Evolutionary conservation across 1,284 basidiomycete species (phyloP), one percentile per base, ranked within the genome.

Genomic region (Ustilago sp.): DNA sequence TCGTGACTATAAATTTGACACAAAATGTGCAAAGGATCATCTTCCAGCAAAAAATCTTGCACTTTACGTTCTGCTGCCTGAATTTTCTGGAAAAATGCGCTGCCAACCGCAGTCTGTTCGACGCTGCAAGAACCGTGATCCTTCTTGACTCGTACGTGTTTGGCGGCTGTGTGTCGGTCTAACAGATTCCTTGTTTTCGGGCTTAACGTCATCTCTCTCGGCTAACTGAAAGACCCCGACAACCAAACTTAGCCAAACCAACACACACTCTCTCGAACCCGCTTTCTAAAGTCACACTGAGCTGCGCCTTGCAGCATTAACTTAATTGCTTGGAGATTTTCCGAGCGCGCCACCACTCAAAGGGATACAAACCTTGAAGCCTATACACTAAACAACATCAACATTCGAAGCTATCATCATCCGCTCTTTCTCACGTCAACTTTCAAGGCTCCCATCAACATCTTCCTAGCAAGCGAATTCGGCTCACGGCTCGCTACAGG

Each of bases 151-250:
- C 68, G 68, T 56, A 60, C 68, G 68, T 59, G 48, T 39, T 32
- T 7, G 8, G 9, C 12, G 5, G 5, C 8, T 6, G 11, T 2
- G 15, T 12, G 6, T 41, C 8, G 17, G 3, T 31, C 54, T 68
- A 61, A 62, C 48, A 60, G 9, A 9, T 15, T 28, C 28, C 4
- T 36, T 34, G 50, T 23, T 31, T 23, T 23, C 23, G 23, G 0
- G 35, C 55, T 59, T 71, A 52, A 71, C 68, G 68, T 65, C 68
- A 71, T 71, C 68, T 45, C 43, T 45, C 43, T 52, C 41, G 48
- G 39, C 7, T 36, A 35, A 38, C 3, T 35, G 34, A 11, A 23
- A 39, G 11, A 32, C 39, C 38, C 39, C 38, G 60, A 35, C 48
- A 50, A 31, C 48, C 55, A 47, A 58, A 32, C 38, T 12, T 17